phyloP scores from a whole-genome alignment of 73 alveolate genomes.

The Paramecium sonneborni region DNA sequence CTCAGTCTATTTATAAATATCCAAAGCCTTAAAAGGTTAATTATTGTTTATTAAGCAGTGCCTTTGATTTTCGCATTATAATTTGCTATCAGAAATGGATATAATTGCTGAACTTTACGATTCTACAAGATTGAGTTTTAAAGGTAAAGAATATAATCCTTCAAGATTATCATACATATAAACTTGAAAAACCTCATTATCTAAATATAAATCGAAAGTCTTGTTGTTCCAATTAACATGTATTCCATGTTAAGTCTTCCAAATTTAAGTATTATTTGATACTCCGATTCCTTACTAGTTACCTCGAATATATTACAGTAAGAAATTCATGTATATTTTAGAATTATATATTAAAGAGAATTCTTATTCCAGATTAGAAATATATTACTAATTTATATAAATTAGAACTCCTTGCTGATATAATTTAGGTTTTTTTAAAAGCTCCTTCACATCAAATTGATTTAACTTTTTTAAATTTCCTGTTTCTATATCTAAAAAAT shows the following conservation, averaged over 20 bases:
- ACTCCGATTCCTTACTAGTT: not conserved
- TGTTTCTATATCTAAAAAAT: conserved; percentile 26
- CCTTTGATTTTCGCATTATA: not conserved
- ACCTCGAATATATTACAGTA: conserved; percentile 4
- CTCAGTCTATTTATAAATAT: not conserved
- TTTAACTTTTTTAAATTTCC: conserved; percentile 12
- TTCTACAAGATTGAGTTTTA: not conserved
- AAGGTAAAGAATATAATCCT: not conserved
- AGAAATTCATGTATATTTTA: not conserved
- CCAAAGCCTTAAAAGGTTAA: not conserved
- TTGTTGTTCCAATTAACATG: not conserved
- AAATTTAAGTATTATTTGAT: not conserved
- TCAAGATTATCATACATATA: not conserved
- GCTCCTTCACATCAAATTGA: not conserved
- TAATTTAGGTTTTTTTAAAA: not conserved
- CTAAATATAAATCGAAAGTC: conserved; percentile 5
- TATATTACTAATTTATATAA: not conserved
- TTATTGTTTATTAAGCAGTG: not conserved
- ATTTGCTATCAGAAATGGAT: not conserved
- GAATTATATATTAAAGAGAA: not conserved
- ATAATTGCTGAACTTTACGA: not conserved
- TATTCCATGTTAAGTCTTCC: not conserved
- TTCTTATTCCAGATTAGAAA: not conserved
- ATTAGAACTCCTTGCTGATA: conserved; percentile 15
- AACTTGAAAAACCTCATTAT: conserved; percentile 25